Base-by-base conservation (phyloP, 441 rosid genomes). In the Bruguiera hainesii region DNA sequence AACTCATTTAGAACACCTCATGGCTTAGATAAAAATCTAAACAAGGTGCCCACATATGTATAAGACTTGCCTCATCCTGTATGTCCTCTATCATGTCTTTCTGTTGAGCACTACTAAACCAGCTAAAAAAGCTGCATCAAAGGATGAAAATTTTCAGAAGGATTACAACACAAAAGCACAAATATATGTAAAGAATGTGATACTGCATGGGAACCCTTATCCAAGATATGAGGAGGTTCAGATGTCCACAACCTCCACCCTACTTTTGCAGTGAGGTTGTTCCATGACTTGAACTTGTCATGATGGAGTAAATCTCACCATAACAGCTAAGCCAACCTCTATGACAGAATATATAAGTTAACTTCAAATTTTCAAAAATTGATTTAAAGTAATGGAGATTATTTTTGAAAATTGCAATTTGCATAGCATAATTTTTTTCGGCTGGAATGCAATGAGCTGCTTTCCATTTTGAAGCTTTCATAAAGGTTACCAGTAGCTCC, bases 121-220 rank as follows among this genome's bases (percentile, higher is more conserved):
- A 91, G 66, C 75, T 78, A 76, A 94, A 91, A 88, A 94, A 94
- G 76, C 99, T 94, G 87, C 82, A 82, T 11, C 62, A 69, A 73
- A 51, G 66, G 26, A 56, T 66, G 49, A 19, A 69, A 55, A 65
- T 66, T 55, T 29, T 60, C 48, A 63, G 6, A 35, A 9, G 39
- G 56, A 6, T n/a, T 61, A 10, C 56, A 37, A 10, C 26, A 35
- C 31, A 59, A 19, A 57, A 19, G 2, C 30, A 23, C n/a, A 42
- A 11, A 6, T 18, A 1, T 1, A 35, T 39, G 13, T 1, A 66
- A 20, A 7, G 58, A 26, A 23, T 23, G 6, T 26, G 16, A 2
- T 23, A 23, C 28, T 55, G 58, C 30, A 55, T 7, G 58, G 5
- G 28, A 23, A 15, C 28, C 58, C 58, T 20, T 26, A 55, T 23